These are phyloP conservation scores for Amanita pseudoporphyria DNA, from an alignment of 768 basidiomycete genomes.

Conservation along the genomic window DNA sequence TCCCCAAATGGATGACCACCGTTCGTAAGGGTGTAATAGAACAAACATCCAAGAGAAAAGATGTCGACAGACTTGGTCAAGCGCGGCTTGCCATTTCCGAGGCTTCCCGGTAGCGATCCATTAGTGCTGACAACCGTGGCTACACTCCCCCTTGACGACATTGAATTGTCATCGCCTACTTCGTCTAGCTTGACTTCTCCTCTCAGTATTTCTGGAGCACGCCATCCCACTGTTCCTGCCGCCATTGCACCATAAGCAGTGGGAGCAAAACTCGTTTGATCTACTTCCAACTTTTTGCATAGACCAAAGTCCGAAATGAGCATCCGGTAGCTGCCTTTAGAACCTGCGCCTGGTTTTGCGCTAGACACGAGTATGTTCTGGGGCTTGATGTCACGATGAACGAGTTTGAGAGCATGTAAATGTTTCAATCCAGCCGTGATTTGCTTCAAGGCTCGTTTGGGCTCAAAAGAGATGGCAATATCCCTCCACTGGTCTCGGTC, in stretches of 20 bases:
- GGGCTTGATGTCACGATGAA: conserved; percentile 98
- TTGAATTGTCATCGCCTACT: conserved; percentile 50
- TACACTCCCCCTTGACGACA: conserved; percentile 58
- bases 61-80: conserved; percentile 95
- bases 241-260: conserved; percentile 84
- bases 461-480: conserved; percentile 68
- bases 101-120: conserved; percentile 17
- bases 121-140: conserved; percentile 34
- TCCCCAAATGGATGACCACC: conserved; percentile 95
- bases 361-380: conserved; percentile 90
- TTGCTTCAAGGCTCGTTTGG: conserved; percentile 81
- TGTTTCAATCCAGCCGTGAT: conserved; percentile 84
- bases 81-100: conserved; percentile 33
- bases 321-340: conserved; percentile 53
- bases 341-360: conserved; percentile 41
- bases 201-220: conserved; percentile 91
- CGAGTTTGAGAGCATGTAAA: conserved; percentile 87
- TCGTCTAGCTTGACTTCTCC: conserved; percentile 94
- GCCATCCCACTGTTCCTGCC: conserved; percentile 94
- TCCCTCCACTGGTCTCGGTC: conserved; percentile 62
- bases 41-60: conserved; percentile 92
- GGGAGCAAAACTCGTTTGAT: conserved; percentile 94
- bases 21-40: conserved; percentile 85
- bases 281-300: conserved; percentile 89
- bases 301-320: conserved; percentile 96